Conservation (phyloP, 306 rosid species). For the Trichosanthes cucumerina region DNA sequence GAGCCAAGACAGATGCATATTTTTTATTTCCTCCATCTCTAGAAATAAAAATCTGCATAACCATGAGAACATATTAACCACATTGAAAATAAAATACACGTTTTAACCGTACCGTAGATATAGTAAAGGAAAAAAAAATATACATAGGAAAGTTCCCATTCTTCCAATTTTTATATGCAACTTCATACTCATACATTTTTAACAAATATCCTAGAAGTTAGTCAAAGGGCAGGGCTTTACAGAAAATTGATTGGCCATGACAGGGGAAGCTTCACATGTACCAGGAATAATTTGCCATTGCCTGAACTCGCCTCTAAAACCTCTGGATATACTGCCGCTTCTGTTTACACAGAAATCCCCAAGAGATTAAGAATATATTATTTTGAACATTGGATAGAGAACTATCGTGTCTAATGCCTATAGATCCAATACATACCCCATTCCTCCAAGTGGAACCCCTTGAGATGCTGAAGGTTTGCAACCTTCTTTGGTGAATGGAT, state of each 20-base stretch:
- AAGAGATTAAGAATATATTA: constrained; percentile 11
- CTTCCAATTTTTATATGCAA: neutral
- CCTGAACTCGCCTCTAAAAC: constrained; percentile 95
- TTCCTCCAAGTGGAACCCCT: constrained; percentile 99
- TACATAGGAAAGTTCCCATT: neutral
- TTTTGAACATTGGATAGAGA: neutral
- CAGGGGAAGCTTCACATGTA: constrained; percentile 72
- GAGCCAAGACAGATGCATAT: constrained; percentile 92
- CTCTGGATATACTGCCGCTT: constrained; percentile 98
- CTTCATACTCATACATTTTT: neutral
- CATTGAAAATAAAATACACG: neutral
- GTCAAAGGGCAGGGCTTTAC: constrained; percentile 36
- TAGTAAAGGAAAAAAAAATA: neutral
- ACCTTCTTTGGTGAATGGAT: constrained; percentile 88
- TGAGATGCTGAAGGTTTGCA: constrained; percentile 98
- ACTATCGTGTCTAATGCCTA: neutral
- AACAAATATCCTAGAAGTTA: neutral
- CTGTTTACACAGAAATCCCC: constrained; percentile 31
- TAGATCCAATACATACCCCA: constrained; percentile 60
- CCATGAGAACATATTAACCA: constrained; percentile 16
- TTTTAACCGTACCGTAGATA: neutral
- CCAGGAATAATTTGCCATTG: constrained; percentile 96
- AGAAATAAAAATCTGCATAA: constrained; percentile 75
- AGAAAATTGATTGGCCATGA: constrained; percentile 98
- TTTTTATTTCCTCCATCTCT: constrained; percentile 90